phyloP scores from a whole-genome alignment of 176 grass and related monocot genomes.

The Oryza australiensis region DNA sequence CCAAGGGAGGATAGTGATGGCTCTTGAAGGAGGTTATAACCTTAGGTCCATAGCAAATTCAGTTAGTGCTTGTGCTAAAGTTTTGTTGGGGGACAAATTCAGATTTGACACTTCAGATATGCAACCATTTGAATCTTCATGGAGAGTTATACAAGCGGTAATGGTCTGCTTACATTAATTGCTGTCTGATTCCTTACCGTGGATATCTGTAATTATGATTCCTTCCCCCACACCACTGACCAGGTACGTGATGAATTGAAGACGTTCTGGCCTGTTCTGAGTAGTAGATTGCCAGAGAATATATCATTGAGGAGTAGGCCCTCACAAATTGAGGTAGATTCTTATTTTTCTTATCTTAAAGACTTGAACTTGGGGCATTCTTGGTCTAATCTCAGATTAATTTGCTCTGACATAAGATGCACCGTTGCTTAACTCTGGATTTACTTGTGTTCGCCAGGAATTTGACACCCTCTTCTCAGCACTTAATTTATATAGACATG shows the following conservation, averaged over 20 bases:
- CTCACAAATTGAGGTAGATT: conserved; percentile 51
- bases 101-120: conserved; percentile 37
- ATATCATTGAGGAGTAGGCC: conserved; percentile 47
- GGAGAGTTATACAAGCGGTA: conserved; percentile 87
- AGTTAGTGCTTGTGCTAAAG: conserved; percentile 73
- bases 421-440: conserved; percentile 1
- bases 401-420: conserved; percentile 24
- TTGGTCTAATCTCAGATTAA: conserved; percentile 11
- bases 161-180: conserved; percentile 39
- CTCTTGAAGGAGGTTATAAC: conserved; percentile 96
- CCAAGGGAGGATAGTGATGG: conserved; percentile 91
- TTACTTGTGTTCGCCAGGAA: neutral
- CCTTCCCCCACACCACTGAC: neutral
- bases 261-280: conserved; percentile 74
- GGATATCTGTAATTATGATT: conserved; percentile 25
- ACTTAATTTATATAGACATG: conserved; percentile 1
- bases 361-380: conserved; percentile 23
- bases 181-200: conserved; percentile 23
- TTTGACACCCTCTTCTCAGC: neutral
- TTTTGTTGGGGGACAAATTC: conserved; percentile 77
- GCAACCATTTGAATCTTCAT: conserved; percentile 75
- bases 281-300: conserved; percentile 58
- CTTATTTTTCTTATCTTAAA: conserved; percentile 21
- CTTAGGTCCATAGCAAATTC: conserved; percentile 89
- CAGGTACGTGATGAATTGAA: conserved; percentile 94